phyloP scores from a whole-genome alignment of 1,284 basidiomycete genomes.

The Sphaerobolus stellatus region DNA sequence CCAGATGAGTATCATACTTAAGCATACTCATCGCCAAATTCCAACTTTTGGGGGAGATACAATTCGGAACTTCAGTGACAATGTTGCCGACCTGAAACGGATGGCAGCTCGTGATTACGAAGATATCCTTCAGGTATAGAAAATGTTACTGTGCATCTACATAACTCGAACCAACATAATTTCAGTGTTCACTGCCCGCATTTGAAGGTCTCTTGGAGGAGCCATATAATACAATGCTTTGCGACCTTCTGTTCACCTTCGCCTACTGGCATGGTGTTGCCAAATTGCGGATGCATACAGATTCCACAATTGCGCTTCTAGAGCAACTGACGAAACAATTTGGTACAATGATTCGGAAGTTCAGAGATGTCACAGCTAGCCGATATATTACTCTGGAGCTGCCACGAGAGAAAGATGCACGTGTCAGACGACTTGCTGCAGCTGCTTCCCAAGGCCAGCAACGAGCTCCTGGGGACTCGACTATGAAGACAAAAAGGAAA shows the following conservation, averaged over 20 bases:
- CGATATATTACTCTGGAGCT: constrained; percentile 27
- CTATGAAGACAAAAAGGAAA: neutral
- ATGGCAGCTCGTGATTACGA: constrained; percentile 15
- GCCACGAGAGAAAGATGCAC: constrained; percentile 22
- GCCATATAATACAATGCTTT: constrained; percentile 25
- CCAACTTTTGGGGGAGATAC: constrained; percentile 11
- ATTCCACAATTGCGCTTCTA: constrained; percentile 24
- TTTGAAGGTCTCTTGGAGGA: constrained; percentile 34
- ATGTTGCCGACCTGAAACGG: constrained; percentile 12
- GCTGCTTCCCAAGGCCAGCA: constrained; percentile 1
- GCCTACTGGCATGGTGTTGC: constrained; percentile 34
- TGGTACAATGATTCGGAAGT: constrained; percentile 22
- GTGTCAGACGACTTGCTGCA: constrained; percentile 15
- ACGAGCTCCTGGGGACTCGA: neutral
- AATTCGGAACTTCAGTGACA: constrained; percentile 13
- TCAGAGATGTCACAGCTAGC: constrained; percentile 19
- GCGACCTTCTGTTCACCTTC: constrained; percentile 28
- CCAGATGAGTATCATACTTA: neutral
- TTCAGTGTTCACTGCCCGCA: constrained; percentile 33
- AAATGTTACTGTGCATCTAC: neutral
- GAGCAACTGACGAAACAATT: constrained; percentile 21
- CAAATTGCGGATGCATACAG: constrained; percentile 34
- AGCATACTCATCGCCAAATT: constrained; percentile 11
- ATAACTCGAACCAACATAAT: neutral
- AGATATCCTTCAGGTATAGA: constrained; percentile 16